Conservation (phyloP, 495 filamentous ascomycete species). For the Penicillium bialowiezense region DNA sequence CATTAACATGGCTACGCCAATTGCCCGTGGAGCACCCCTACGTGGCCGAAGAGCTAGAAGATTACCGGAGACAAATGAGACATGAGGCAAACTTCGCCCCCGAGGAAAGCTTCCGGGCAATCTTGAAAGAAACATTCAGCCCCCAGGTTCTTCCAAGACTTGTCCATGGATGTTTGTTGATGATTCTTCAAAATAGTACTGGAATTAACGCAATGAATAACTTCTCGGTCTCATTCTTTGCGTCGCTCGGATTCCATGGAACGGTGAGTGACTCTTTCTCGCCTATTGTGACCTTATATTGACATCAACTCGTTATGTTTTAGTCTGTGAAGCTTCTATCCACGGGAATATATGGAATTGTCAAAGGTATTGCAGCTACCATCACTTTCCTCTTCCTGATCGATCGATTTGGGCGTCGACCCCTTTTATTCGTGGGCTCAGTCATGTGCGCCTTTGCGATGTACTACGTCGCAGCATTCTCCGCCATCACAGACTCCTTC, state of each 20-base stretch:
- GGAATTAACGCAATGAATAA: no score
- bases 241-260: no score
- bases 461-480: slow-evolving; percentile 54
- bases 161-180: no score
- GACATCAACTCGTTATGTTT: no score
- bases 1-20: slow-evolving; percentile 45
- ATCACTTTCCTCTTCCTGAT: slow-evolving; percentile 63
- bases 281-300: no score
- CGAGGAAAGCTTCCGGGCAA: no score
- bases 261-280: no score
- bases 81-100: no score
- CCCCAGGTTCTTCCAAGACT: no score
- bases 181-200: no score
- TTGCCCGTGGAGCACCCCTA: slow-evolving; percentile 28
- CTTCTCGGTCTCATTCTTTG: no score
- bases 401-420: slow-evolving; percentile 62
- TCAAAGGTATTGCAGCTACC: slow-evolving; percentile 51
- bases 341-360: slow-evolving; percentile 46
- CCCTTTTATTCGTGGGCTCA: slow-evolving; percentile 65
- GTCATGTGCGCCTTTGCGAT: slow-evolving; percentile 56
- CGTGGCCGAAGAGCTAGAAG: slow-evolving; percentile 24
- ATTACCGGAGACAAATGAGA: slow-evolving; percentile 46
- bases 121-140: slow-evolving; percentile 23
- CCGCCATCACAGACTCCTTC: slow-evolving; percentile 54
- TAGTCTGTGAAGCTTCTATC: no score